Evolutionary conservation across 345 rosid genomes (phyloP), one percentile per base, ranked within the genome.

Genomic region (Microcos paniculata): DNA sequence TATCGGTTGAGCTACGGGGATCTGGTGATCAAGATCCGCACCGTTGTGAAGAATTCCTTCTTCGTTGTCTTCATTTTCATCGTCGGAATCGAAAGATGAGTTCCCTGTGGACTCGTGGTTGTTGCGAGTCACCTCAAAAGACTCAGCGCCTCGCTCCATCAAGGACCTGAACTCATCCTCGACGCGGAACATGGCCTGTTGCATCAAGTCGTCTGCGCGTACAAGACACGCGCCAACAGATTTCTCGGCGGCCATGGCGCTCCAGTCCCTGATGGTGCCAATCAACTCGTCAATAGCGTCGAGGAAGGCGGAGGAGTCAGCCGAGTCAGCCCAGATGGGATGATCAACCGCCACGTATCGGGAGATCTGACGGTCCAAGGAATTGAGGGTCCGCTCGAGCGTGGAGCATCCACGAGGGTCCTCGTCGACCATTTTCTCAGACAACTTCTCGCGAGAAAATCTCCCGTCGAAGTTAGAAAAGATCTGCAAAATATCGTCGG

Each of bases 401-500:
- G 71, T 70, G 9, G 87, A 82, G 45, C 77, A 85, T 30, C 81
- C 65, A 7, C 83, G 82, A 38, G 89, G 81, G 52, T 80, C 84
- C 40, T 82, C 87, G 80, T 82, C 85, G 7, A 74, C 79, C 64
- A 80, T 18, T 43, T 86, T 83, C 4, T 84, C 89, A 63, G 88
- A 78, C 19, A 93, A 74, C 48, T 88, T 92, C 75, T 93, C 99
- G 45, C 99, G 98, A 21, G 98, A 89, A 45, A 93, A 93, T 18
- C 99, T 79, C 65, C 92, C 92, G 84, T 95, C 98, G 82, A 89
- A 93, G 85, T 79, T 91, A 69, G 98, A 93, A 85, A 91, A 90
- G 80, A 93, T 93, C 86, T 95, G 99, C 72, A 93, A 79, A 78
- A 95, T 88, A 80, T 95, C 98, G 67, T 93, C 96, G 16, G 98